phyloP scores from a whole-genome alignment of 345 rosid species.

The rapeseed (Brassica napus) region DNA sequence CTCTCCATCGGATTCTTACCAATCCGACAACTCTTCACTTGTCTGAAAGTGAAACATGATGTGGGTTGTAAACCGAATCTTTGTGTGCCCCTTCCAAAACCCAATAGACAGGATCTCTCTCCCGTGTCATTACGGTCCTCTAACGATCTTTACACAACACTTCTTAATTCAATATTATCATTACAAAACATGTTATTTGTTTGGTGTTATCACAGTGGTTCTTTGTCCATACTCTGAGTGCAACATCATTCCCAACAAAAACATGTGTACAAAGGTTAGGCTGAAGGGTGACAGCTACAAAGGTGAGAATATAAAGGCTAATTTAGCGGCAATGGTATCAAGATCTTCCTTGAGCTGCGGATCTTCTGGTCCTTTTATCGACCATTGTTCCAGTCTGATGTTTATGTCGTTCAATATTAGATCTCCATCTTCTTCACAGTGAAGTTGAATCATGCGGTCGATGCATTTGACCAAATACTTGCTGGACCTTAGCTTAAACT shows the following conservation, averaged over 20 bases:
- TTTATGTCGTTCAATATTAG: constrained; percentile 49
- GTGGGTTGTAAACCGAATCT: constrained; percentile 11
- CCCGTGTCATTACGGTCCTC: background rate
- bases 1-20: constrained; percentile 24
- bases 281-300: background rate
- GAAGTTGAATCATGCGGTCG: constrained; percentile 46
- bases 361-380: constrained; percentile 49
- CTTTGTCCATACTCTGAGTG: background rate
- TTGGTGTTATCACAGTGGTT: background rate
- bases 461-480: constrained; percentile 65
- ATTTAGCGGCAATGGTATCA: constrained; percentile 42
- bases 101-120: constrained; percentile 24
- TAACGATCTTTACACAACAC: background rate
- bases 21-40: constrained; percentile 24
- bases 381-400: constrained; percentile 60
- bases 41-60: constrained; percentile 30
- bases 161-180: background rate
- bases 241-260: constrained; percentile 7
- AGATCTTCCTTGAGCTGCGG: constrained; percentile 43
- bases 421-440: constrained; percentile 28
- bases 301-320: constrained; percentile 38
- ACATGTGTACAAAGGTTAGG: background rate
- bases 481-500: constrained; percentile 54
- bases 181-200: background rate
- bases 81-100: background rate